A percentile compares a stretch with the other conserved stretches of the same genome.
Conservation (phyloP, 2,329 filamentous ascomycete genomes). For the Microdochium nivale region DNA sequence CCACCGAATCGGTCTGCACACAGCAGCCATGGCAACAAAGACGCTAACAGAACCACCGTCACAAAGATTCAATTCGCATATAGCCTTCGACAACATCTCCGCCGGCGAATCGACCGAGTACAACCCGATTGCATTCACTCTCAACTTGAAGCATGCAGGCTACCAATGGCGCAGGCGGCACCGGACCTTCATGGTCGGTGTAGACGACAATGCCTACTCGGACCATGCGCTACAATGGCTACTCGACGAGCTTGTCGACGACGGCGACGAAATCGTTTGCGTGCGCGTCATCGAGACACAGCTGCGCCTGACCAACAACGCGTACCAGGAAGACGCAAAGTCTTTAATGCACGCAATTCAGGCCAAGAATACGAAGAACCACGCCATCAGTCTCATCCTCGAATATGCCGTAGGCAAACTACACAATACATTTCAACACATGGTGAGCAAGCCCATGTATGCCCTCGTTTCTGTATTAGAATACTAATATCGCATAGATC, state of each 20-base stretch:
- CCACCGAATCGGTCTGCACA: not conserved
- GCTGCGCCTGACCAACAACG: conserved; percentile 55
- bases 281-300: conserved; percentile 82
- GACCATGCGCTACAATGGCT: conserved; percentile 91
- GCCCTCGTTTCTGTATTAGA: conserved; percentile 7
- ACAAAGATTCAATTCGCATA: conserved; percentile 48
- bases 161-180: conserved; percentile 75
- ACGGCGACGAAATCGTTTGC: conserved; percentile 89
- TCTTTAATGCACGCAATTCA: conserved; percentile 68
- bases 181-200: conserved; percentile 82
- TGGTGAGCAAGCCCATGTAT: conserved; percentile 47
- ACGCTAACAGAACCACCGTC: conserved; percentile 20
- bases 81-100: conserved; percentile 52
- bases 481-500: conserved; percentile 46
- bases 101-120: conserved; percentile 49
- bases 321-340: conserved; percentile 70
- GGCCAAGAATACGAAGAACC: conserved; percentile 67
- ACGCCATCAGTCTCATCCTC: conserved; percentile 75
- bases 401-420: conserved; percentile 87
- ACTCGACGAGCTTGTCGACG: conserved; percentile 83
- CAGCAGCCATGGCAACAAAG: conserved; percentile 19
- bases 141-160: conserved; percentile 79
- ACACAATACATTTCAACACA: conserved; percentile 80
- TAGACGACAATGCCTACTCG: conserved; percentile 86
- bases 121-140: conserved; percentile 62